Evolutionary conservation across 176 grass and related monocot genomes (phyloP).

Genomic region (Bothriochloa decipiens): DNA sequence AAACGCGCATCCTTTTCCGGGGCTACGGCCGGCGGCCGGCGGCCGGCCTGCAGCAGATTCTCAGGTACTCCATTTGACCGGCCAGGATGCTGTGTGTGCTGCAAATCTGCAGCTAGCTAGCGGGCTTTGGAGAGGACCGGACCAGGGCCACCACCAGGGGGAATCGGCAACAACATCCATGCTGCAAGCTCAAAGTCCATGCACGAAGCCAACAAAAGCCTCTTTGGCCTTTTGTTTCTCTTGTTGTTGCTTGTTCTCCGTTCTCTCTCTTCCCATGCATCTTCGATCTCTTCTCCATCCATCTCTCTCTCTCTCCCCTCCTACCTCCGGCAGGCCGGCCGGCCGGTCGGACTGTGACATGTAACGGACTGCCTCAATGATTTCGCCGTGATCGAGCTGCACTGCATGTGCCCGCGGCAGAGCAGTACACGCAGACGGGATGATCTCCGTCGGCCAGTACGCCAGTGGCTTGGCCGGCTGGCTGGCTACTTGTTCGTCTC

Average conservation of each 20-base stretch:
- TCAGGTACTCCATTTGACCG: constrained; percentile 47
- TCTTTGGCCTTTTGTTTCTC: constrained; percentile 38
- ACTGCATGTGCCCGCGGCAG: constrained; percentile 58
- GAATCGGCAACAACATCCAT: constrained; percentile 36
- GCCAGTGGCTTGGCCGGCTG: constrained; percentile 25
- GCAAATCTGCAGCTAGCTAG: constrained; percentile 35
- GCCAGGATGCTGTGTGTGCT: constrained; percentile 39
- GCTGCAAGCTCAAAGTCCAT: constrained; percentile 35
- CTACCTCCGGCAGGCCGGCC: constrained; percentile 32
- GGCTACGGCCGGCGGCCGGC: not conserved
- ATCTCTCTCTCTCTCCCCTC: too few relatives aligned
- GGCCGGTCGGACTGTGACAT: constrained; percentile 60
- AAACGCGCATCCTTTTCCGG: constrained; percentile 50
- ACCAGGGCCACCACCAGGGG: not conserved
- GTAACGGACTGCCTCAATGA: constrained; percentile 92
- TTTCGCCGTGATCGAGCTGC: constrained; percentile 58
- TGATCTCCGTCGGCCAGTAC: constrained; percentile 55
- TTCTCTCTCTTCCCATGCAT: not conserved
- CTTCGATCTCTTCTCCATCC: too few relatives aligned
- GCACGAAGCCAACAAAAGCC: constrained; percentile 35
- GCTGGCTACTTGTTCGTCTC: not conserved
- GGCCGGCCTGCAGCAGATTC: constrained; percentile 39
- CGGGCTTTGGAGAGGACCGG: too few relatives aligned
- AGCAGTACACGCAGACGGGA: constrained; percentile 46
- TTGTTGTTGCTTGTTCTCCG: not conserved